Evolutionary conservation across 2,329 filamentous ascomycete genomes (phyloP).

Genomic region (Sporothrix mexicana): DNA sequence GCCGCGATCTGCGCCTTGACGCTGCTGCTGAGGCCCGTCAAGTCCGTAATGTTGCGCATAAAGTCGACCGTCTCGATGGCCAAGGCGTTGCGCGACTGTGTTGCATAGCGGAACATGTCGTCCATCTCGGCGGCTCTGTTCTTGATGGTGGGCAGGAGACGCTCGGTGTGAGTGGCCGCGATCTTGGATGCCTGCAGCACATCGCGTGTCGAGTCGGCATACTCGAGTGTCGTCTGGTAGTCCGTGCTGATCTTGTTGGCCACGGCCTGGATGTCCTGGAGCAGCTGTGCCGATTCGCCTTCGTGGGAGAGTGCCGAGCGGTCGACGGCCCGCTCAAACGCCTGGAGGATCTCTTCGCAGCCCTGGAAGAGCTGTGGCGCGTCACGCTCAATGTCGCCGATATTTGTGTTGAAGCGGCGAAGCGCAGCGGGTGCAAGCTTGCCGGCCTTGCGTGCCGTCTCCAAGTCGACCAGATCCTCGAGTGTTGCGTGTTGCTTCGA

Average conservation of each 20-base stretch:
- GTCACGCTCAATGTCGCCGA: slow-evolving; percentile 65
- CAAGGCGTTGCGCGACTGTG: slow-evolving; percentile 70
- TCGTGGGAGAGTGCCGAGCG: slow-evolving; percentile 63
- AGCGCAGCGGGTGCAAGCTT: slow-evolving; percentile 65
- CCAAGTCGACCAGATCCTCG: slow-evolving; percentile 76
- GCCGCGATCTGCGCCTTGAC: slow-evolving; percentile 74
- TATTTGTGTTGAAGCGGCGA: slow-evolving; percentile 64
- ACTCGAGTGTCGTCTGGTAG: slow-evolving; percentile 75
- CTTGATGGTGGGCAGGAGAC: slow-evolving; percentile 63
- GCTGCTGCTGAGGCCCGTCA: slow-evolving; percentile 75
- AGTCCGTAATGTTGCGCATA: slow-evolving; percentile 81
- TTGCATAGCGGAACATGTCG: slow-evolving; percentile 62
- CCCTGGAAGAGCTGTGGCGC: slow-evolving; percentile 65
- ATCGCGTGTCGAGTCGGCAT: slow-evolving; percentile 67
- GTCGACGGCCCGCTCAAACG: slow-evolving; percentile 64
- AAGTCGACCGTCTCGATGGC: slow-evolving; percentile 70
- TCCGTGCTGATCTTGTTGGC: slow-evolving; percentile 87
- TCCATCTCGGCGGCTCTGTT: slow-evolving; percentile 66
- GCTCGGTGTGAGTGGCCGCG: slow-evolving; percentile 67
- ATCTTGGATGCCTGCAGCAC: slow-evolving; percentile 67
- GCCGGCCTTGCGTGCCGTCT: slow-evolving; percentile 74
- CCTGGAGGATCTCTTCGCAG: slow-evolving; percentile 65
- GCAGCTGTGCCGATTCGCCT: slow-evolving; percentile 69
- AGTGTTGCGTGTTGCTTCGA: slow-evolving; percentile 61
- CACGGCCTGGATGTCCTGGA: slow-evolving; percentile 85